Base-by-base conservation (phyloP, 148 eudicot genomes). In the Chenopodium berlandieri region DNA sequence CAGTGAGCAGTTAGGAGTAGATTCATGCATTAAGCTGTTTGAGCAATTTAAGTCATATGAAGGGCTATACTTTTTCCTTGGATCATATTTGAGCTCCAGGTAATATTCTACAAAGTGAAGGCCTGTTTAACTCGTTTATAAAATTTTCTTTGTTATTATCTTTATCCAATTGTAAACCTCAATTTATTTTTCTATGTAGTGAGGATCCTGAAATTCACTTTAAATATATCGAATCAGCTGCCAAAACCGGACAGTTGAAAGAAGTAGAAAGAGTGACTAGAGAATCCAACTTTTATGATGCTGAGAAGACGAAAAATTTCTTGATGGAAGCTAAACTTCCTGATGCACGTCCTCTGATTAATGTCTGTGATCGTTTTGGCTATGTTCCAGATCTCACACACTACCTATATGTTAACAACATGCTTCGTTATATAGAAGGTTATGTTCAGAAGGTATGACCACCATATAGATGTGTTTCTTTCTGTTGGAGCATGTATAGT, bases 361-460 rank as follows among this genome's bases (percentile, higher is more conserved):
- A 93, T 86, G 97, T 93, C 23, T 93, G 97, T 80, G 97, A 93
- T 64, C 93, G 97, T 67, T 92, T 91, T 80, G 92, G 93, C 40
- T 93, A 89, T 85, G 94, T 93, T 48, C 97, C 97, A n/a, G 97
- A 93, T 85, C 91, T 93, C 79, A 93, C 97, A 60, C 97, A 93
- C 86, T 91, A 93, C 86, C 88, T 93, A n/a, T 93, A 93, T 83
- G 78, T 90, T 34, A 84, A 81, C 86, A 96, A 96, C 91, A 96
- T 96, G 99, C 99, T 96, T 71, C 99, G 99, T 1, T 96, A 96
- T 74, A 96, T 96, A 67, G 99, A 96, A 91, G 99, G 99, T 68
- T 96, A 96, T 89, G 99, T 96, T 75, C 99, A 96, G 83, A 96
- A 96, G 99, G 99, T 94, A 84, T 20, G 54, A 11, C 58, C 25